Base-by-base conservation (phyloP, 257 asterid species). In the Nicotiana undulata region DNA sequence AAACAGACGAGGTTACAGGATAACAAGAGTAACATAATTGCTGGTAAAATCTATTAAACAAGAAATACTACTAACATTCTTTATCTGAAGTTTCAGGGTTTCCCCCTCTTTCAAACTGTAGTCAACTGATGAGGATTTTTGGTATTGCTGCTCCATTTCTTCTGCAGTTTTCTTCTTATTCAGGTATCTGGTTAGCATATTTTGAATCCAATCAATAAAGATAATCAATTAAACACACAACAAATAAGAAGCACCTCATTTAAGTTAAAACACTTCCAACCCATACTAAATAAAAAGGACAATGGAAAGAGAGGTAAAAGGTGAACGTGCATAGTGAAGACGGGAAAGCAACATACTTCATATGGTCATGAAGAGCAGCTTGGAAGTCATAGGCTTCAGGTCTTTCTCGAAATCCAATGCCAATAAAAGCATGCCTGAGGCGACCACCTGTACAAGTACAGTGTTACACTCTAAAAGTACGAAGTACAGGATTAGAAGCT, bases 281-380 rank as follows among this genome's bases (percentile, higher is more conserved):
- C 31, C 31, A 29, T 29, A 1, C 31, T 2, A 29, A 29, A 29
- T 29, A 29, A 29, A 29, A 29, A 29, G 31, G 31, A 29, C 31
- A 29, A 29, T 29, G 31, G 31, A 29, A 29, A 29, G 40, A 44
- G 5, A 49, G 44, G 79, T 63, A 83, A 22, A 11, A 61, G 7
- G 29, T 3, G 11, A 68, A 75, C 49, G 63, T 17, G 79, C 64
- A 81, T 16, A 74, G 82, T 67, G 83, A 32, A 40, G 17, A 24
- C 52, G 5, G 60, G 80, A 67, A 66, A 83, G 22, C 13, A 70
- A 63, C 37, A 83, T 92, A 96, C 99, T 94, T 96, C 98, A 90
- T 94, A 87, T 96, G 99, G 84, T 96, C 99, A 84, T 94, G 98
- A 56, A 96, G 94, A 67, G 97, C 98, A 84, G 98, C 99, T 90